A percentile compares a stretch with the other conserved stretches of the same genome.
Conservation (phyloP, 345 rosid genomes). For the Linum usitatissimum region DNA sequence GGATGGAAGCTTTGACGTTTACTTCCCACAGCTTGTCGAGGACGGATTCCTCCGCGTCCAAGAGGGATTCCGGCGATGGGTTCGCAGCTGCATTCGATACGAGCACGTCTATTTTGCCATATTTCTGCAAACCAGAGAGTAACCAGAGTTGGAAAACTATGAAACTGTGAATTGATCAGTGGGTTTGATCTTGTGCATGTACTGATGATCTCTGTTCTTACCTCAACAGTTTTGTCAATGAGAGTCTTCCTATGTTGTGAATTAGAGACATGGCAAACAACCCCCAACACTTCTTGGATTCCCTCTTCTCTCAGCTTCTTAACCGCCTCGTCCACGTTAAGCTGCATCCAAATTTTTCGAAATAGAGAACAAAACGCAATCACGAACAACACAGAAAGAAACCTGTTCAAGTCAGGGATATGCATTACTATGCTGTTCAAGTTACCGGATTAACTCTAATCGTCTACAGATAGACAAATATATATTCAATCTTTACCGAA, state of each 20-base stretch:
- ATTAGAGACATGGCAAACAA: conserved; percentile 83
- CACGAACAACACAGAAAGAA: background rate
- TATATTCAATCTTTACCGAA: no score
- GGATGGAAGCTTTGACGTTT: conserved; percentile 66
- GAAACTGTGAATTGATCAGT: no score
- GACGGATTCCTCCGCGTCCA: conserved; percentile 48
- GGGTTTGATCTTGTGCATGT: no score
- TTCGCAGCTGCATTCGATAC: conserved; percentile 78
- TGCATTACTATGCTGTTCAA: no score
- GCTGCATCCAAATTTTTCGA: conserved; percentile 19
- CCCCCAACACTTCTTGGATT: conserved; percentile 49
- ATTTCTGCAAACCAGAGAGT: background rate
- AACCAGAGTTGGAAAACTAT: no score
- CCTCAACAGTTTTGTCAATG: conserved; percentile 56
- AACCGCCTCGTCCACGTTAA: conserved; percentile 76
- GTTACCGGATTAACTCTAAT: no score
- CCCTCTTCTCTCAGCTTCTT: conserved; percentile 57
- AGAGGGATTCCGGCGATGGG: conserved; percentile 49
- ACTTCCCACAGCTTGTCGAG: conserved; percentile 89
- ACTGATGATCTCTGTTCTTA: no score
- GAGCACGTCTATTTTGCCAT: conserved; percentile 31
- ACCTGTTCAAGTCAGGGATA: no score
- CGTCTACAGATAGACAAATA: no score
- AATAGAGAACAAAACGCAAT: background rate
- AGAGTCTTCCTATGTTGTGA: conserved; percentile 67